phyloP scores from a whole-genome alignment of 108 stramenopile species.

The Pseudonitzschia pungens region DNA sequence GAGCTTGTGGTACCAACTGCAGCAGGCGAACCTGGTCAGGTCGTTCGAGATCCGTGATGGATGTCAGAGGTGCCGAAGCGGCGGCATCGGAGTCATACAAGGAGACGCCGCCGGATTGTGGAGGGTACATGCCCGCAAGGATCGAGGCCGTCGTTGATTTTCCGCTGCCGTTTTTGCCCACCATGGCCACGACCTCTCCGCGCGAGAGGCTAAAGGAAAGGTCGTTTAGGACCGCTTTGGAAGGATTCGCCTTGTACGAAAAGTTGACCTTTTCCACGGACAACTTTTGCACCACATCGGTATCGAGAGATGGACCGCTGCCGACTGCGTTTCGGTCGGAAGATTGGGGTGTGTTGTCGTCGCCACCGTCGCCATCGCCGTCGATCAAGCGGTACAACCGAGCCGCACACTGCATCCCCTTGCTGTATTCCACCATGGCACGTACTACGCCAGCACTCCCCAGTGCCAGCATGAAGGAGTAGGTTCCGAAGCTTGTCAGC shows the following conservation, averaged over 20 bases:
- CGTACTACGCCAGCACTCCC: slow-evolving; percentile 78
- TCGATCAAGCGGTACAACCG: slow-evolving; percentile 40
- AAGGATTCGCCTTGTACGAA: slow-evolving; percentile 53
- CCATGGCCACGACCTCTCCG: slow-evolving; percentile 86
- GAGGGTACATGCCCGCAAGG: slow-evolving; percentile 87
- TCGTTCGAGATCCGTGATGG: slow-evolving; percentile 44
- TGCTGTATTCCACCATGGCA: slow-evolving; percentile 59
- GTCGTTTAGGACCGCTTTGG: slow-evolving; percentile 56
- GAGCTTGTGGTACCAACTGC: slow-evolving; percentile 92
- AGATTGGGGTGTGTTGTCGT: neutral
- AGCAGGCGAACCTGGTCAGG: slow-evolving; percentile 57
- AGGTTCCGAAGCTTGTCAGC: slow-evolving; percentile 78
- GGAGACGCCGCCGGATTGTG: slow-evolving; percentile 45
- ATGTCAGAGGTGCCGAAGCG: slow-evolving; percentile 27
- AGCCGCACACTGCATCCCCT: slow-evolving; percentile 64
- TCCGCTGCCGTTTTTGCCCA: slow-evolving; percentile 91
- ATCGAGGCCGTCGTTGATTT: slow-evolving; percentile 86
- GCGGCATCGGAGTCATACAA: slow-evolving; percentile 1
- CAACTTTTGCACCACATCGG: slow-evolving; percentile 48
- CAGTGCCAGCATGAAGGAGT: slow-evolving; percentile 84
- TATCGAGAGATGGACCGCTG: slow-evolving; percentile 6
- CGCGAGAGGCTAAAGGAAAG: slow-evolving; percentile 68
- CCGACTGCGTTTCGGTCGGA: neutral
- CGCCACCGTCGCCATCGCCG: slow-evolving; percentile 16
- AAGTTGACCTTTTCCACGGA: slow-evolving; percentile 63